Base-by-base conservation (phyloP, 2,329 filamentous ascomycete species). In the Sporothrix pallida region DNA sequence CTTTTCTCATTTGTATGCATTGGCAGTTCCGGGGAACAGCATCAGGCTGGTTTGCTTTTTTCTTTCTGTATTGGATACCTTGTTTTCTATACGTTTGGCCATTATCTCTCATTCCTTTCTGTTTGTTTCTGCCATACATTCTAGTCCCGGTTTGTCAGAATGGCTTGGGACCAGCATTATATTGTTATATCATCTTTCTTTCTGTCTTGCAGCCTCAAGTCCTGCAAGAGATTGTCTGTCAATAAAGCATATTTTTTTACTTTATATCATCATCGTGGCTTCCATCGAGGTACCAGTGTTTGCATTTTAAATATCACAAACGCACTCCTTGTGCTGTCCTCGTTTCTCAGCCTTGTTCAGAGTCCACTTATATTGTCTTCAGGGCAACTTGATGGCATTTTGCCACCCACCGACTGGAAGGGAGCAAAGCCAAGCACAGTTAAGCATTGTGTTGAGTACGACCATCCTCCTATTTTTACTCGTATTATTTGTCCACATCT, bases 11-110 rank as follows among this genome's bases (percentile, higher is more conserved):
- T 7, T 52, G 37, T 46, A 13, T 58, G n/a, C 23, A 48, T 48
- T 23, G 62, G 62, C 42, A 67, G 42, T 67, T 67, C 46, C 46
- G n/a, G 42, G 62, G 62, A 44, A 46, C 42, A 67, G 62, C 62
- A 67, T 67, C 7, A 67, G 12, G 62, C 62, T 67, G 62, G n/a
- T 54, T 20, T 46, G 8, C 60, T 58, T 48, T 17, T 13, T 68
- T 31, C 12, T 31, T 44, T 56, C 44, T 15, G 67, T 70, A 37
- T 70, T 58, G 67, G 26, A 54, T 69, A 69, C 48, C 67, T 69
- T 54, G 48, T 42, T 69, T 54, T 37, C 37, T 31, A n/a, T 52
- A 68, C 65, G 46, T 68, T 68, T 37, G 44, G 12, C 9, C 46
- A 52, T 13, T 26, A 52, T 37, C 31, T 52, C 20, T 52, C 20